Percentiles rank a stretch among this genome's conserved stretches.
Conservation (phyloP, 1,139 yeast genomes). For the Kodamaea arcana region DNA sequence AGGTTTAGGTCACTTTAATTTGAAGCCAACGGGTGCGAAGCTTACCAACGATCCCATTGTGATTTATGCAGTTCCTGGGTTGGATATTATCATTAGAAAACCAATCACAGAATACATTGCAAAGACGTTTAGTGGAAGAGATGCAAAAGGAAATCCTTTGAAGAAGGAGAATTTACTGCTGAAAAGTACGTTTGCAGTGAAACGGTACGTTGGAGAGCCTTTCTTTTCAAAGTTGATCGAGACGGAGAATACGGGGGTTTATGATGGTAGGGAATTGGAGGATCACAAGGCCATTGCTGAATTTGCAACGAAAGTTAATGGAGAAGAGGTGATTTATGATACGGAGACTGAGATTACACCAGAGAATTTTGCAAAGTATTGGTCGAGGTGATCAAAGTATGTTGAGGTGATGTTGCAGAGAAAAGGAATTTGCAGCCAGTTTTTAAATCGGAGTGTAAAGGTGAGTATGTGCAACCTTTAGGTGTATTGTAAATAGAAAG, state of each 20-base stretch:
- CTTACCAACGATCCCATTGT: conserved; percentile 25
- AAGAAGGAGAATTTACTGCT: conserved; percentile 25
- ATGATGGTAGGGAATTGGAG: conserved; percentile 2
- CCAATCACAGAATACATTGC: conserved; percentile 34
- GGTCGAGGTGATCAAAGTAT: conserved; percentile 8
- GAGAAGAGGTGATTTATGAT: conserved; percentile 3
- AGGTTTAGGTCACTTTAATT: conserved; percentile 62
- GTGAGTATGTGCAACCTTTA: too few relatives aligned
- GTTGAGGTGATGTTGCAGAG: too few relatives aligned
- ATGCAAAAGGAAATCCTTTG: conserved; percentile 33
- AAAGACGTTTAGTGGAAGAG: conserved; percentile 35
- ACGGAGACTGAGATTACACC: conserved; percentile 4
- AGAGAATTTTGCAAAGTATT: conserved; percentile 6
- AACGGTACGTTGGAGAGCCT: conserved; percentile 22
- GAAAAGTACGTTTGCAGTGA: conserved; percentile 25
- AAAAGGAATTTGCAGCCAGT: too few relatives aligned
- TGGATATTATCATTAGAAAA: conserved; percentile 30
- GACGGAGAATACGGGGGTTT: conserved; percentile 7
- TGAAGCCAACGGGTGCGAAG: conserved; percentile 58
- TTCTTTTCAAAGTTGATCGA: conserved; percentile 25
- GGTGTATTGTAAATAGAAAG: too few relatives aligned
- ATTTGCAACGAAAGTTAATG: conserved; percentile 6
- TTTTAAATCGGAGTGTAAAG: too few relatives aligned
- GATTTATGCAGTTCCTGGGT: conserved; percentile 30
- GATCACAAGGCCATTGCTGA: conserved; percentile 7